These are phyloP conservation scores for Scheffersomyces stambukii DNA, from an alignment of 1,139 yeast genomes.

Conservation along the genomic window DNA sequence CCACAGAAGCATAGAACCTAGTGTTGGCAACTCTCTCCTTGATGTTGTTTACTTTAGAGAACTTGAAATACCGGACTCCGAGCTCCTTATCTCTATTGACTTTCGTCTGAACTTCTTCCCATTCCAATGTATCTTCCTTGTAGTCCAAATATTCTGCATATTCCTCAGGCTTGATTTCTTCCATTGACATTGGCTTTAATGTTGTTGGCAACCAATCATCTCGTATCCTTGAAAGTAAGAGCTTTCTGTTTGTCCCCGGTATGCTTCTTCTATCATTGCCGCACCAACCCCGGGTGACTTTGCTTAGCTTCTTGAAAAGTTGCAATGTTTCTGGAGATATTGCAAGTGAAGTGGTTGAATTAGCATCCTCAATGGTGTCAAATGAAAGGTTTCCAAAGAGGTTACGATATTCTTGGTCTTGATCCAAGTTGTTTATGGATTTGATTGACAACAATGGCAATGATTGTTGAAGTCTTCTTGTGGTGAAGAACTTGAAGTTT, in stretches of 20 bases:
- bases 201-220: constrained; percentile 81
- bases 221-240: constrained; percentile 65
- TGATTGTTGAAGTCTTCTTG: constrained; percentile 33
- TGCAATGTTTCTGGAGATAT: constrained; percentile 63
- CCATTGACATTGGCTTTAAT: constrained; percentile 62
- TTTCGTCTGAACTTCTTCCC: constrained; percentile 28
- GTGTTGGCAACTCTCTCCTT: constrained; percentile 50
- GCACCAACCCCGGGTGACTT: constrained; percentile 75
- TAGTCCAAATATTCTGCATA: constrained; percentile 33
- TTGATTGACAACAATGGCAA: constrained; percentile 39
- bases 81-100: constrained; percentile 39
- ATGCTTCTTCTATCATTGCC: constrained; percentile 70
- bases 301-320: constrained; percentile 58
- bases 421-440: constrained; percentile 59
- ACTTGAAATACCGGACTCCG: constrained; percentile 55
- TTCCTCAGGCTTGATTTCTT: constrained; percentile 42
- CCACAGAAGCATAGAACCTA: constrained; percentile 64
- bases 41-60: constrained; percentile 36
- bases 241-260: constrained; percentile 69
- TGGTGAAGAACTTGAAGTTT: constrained; percentile 43
- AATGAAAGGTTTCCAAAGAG: constrained; percentile 72
- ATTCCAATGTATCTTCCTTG: constrained; percentile 39
- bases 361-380: constrained; percentile 71
- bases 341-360: constrained; percentile 54
- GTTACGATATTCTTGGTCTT: constrained; percentile 71